Conservation (phyloP, 2,329 filamentous ascomycete genomes). For the Exophiala dermatitidis region DNA sequence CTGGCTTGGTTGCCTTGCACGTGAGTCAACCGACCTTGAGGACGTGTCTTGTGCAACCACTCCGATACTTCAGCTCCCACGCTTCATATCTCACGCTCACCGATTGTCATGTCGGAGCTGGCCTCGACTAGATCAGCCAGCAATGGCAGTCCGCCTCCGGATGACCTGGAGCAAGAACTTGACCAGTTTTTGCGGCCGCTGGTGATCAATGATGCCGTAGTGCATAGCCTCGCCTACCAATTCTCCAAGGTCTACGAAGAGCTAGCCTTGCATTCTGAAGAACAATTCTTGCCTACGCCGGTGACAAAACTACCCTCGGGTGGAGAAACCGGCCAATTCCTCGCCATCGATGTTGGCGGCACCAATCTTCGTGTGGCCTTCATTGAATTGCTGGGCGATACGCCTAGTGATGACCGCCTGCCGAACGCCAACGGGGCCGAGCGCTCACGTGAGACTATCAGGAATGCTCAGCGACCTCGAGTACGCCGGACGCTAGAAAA, state of each 20-base stretch:
- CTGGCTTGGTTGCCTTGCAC: slow-evolving; percentile 19
- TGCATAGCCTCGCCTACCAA: slow-evolving; percentile 42
- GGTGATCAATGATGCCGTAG: slow-evolving; percentile 35
- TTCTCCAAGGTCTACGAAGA: slow-evolving; percentile 41
- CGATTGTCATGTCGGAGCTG: slow-evolving; percentile 23
- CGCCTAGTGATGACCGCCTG: slow-evolving; percentile 28
- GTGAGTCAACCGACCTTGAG: slow-evolving; percentile 7
- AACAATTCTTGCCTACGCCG: slow-evolving; percentile 44
- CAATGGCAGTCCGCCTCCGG: slow-evolving; percentile 25
- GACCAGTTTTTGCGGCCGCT: slow-evolving; percentile 39
- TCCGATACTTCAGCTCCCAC: not conserved
- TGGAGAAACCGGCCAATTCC: slow-evolving; percentile 47
- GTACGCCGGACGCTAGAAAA: slow-evolving; percentile 58
- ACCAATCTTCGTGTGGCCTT: slow-evolving; percentile 52
- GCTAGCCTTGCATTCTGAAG: slow-evolving; percentile 39
- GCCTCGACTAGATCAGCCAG: slow-evolving; percentile 21
- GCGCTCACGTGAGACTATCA: slow-evolving; percentile 38
- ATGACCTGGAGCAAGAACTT: slow-evolving; percentile 32
- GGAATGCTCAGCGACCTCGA: slow-evolving; percentile 44
- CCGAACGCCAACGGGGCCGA: slow-evolving; percentile 26
- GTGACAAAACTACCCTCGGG: slow-evolving; percentile 44
- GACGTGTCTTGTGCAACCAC: slow-evolving; percentile 3
- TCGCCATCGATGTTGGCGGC: slow-evolving; percentile 52
- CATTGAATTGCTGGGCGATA: slow-evolving; percentile 46
- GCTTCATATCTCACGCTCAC: not conserved